Evolutionary conservation across 768 basidiomycete species (phyloP).

Genomic region (Amanita exitialis): DNA sequence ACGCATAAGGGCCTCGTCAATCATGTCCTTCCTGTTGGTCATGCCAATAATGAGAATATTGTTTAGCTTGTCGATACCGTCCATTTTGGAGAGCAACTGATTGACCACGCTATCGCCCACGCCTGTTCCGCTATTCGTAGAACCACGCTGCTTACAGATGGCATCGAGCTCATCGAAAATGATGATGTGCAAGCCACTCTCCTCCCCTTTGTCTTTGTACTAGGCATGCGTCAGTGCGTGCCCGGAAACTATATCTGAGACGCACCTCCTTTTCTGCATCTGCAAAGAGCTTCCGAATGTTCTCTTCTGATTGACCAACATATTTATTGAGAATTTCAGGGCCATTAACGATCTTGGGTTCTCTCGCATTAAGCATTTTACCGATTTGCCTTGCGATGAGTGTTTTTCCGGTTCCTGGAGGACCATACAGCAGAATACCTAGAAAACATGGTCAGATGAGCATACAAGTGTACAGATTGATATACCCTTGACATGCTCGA

Average conservation of each 20-base stretch:
- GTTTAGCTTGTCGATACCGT: conserved; percentile 97
- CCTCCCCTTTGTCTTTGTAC: conserved; percentile 97
- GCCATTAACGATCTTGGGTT: conserved; percentile 97
- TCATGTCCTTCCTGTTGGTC: conserved; percentile 98
- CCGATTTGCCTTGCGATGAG: conserved; percentile 97
- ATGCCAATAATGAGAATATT: conserved; percentile 99
- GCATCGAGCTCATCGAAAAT: conserved; percentile 99
- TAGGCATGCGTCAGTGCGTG: conserved; percentile 17
- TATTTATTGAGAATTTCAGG: conserved; percentile 97
- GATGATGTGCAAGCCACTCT: conserved; percentile 96
- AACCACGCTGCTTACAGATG: conserved; percentile 97
- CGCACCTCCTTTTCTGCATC: conserved; percentile 94
- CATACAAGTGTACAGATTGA: not conserved
- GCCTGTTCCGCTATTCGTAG: conserved; percentile 83
- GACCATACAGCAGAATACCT: conserved; percentile 93
- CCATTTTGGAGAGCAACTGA: conserved; percentile 99
- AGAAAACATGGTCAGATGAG: not conserved
- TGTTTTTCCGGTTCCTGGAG: conserved; percentile 98
- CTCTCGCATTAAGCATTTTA: conserved; percentile 96
- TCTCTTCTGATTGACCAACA: conserved; percentile 96
- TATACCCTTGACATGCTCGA: conserved; percentile 94
- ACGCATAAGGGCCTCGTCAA: conserved; percentile 94
- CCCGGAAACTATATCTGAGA: not conserved
- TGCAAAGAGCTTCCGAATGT: conserved; percentile 93
- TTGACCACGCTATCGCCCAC: conserved; percentile 99